phyloP scores from a whole-genome alignment of 257 asterid genomes.

The Solanum pimpinellifolium region DNA sequence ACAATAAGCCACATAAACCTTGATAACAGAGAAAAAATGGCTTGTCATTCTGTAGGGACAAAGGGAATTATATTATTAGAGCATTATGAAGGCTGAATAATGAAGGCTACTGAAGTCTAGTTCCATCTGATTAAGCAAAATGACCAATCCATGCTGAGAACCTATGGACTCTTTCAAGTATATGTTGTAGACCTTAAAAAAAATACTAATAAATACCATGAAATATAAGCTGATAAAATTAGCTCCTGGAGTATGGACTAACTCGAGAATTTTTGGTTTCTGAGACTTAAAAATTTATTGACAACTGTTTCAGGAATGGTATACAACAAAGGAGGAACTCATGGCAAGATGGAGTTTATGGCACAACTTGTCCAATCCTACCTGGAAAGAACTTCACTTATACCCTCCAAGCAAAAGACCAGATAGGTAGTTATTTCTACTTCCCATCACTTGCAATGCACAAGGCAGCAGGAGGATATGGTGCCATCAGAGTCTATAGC shows the following conservation, averaged over 20 bases:
- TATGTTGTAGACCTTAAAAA: background rate
- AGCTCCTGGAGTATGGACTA: background rate
- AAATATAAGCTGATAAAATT: background rate
- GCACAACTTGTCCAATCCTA: constrained; percentile 82
- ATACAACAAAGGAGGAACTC: constrained; percentile 92
- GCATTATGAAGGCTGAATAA: background rate
- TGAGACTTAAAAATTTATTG: background rate
- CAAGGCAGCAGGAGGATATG: constrained; percentile 89
- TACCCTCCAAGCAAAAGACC: constrained; percentile 83
- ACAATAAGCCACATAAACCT: background rate
- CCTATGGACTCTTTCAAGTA: background rate
- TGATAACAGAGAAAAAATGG: constrained; percentile 4
- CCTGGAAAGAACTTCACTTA: constrained; percentile 81
- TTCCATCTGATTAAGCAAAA: background rate
- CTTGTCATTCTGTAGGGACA: constrained; percentile 19
- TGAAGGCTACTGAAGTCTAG: background rate
- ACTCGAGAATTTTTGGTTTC: background rate
- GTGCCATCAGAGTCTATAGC: constrained; percentile 72
- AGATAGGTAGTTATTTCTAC: constrained; percentile 83
- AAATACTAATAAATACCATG: background rate
- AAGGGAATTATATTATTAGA: background rate
- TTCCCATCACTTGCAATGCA: constrained; percentile 78
- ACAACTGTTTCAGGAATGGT: constrained; percentile 53
- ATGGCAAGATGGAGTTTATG: constrained; percentile 81
- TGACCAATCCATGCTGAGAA: background rate